Conservation (phyloP, 176 grass and related monocot species). For the Avena atlantica region DNA sequence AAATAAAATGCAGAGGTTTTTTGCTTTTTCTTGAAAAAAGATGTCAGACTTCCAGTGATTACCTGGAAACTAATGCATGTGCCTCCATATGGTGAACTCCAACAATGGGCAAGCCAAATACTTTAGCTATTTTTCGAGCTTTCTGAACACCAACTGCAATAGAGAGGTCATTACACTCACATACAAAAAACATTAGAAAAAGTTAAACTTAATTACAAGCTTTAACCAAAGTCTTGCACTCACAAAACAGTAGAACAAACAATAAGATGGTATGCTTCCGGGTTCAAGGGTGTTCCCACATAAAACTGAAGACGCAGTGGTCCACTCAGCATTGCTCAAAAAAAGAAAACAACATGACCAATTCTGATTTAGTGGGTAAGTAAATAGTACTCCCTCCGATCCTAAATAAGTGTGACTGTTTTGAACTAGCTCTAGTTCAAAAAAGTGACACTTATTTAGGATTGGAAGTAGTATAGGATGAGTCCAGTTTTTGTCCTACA, state of each 20-base stretch:
- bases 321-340: neutral
- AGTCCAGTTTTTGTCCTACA: neutral
- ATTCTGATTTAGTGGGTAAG: neutral
- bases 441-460: too few relatives aligned
- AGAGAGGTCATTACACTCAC: constrained; percentile 17
- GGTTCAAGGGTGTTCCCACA: neutral
- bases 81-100: constrained; percentile 97
- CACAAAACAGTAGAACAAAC: constrained; percentile 20
- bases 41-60: neutral
- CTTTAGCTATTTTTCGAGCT: constrained; percentile 78
- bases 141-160: constrained; percentile 92
- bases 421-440: too few relatives aligned
- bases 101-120: constrained; percentile 78
- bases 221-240: neutral
- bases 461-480: neutral
- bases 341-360: constrained; percentile 13
- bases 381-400: neutral
- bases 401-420: too few relatives aligned
- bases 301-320: neutral
- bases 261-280: neutral
- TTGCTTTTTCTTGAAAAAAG: neutral
- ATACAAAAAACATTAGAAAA: neutral
- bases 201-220: neutral
- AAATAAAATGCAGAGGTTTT: too few relatives aligned
- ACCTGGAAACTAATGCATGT: constrained; percentile 97